Base-by-base conservation (phyloP, 257 asterid species). In the Gentiana dahurica region DNA sequence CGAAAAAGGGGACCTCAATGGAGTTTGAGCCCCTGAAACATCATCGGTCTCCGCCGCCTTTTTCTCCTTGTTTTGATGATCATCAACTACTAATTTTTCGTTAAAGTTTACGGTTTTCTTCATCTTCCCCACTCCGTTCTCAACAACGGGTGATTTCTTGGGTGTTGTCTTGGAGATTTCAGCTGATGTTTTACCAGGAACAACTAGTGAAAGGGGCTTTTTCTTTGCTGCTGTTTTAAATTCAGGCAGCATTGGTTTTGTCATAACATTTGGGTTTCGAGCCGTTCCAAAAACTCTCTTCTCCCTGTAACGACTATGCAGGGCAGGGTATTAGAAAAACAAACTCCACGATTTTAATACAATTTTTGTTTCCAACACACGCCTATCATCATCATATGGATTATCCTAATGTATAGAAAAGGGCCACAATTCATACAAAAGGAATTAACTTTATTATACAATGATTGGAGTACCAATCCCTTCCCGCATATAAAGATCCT, bases 201-300 rank as follows among this genome's bases (percentile, higher is more conserved):
- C 55, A 34, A 41, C 68, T 6, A 60, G 68, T 1, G 63, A 41
- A 63, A 79, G 79, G 35, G 49, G 39, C 13, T 53, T 66, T 7
- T 84, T 75, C 65, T 74, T 81, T 55, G 64, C 74, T 0, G 68
- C 6, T n/a, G n/a, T n/a, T n/a, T n/a, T n/a, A n/a, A n/a, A n/a
- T n/a, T n/a, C n/a, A n/a, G n/a, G n/a, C n/a, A n/a, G n/a, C 1
- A 45, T 70, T 36, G 80, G 3, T 48, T 77, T 81, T 11, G 66
- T 37, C 6, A 66, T 75, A 1, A 71, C 60, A 65, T 84, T 84
- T 0, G 83, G 79, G 67, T 71, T 84, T 35, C 68, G 60, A 12
- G 70, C 79, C 1, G 83, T 78, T n/a, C 94, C 96, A 43, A 84
- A 87, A 51, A 65, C 82, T 51, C 79, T 74, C 65, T 52, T 79